Percentiles rank a stretch among this genome's conserved stretches.
These are phyloP conservation scores for Melanogaster broomeanus DNA, from an alignment of 768 basidiomycete species.

Conservation along the genomic window DNA sequence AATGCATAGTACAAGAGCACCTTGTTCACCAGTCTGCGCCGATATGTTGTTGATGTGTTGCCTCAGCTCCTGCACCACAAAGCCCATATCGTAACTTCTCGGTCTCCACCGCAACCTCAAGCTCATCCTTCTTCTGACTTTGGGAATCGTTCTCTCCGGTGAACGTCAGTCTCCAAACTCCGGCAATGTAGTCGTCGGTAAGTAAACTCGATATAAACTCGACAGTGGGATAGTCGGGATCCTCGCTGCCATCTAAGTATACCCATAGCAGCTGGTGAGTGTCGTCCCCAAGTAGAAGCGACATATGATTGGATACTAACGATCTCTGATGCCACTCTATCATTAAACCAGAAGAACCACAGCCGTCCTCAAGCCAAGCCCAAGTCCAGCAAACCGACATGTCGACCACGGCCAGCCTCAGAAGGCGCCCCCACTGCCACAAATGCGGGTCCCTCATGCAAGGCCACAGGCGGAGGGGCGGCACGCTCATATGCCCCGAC, in stretches of 20 bases:
- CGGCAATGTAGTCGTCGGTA: conserved; percentile 6
- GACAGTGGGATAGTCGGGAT: conserved; percentile 1
- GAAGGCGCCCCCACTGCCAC: conserved; percentile 37
- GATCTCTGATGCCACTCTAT: neutral
- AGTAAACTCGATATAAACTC: conserved; percentile 25
- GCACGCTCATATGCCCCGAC: conserved; percentile 30
- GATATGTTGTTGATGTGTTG: conserved; percentile 5
- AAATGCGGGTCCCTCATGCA: conserved; percentile 35
- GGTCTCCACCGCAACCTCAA: conserved; percentile 26
- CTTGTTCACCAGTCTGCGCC: conserved; percentile 19
- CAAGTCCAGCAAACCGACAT: conserved; percentile 12
- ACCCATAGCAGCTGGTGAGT: conserved; percentile 30
- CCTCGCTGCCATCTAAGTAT: conserved; percentile 25
- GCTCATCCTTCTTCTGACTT: conserved; percentile 13
- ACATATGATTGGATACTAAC: neutral
- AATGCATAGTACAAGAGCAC: conserved; percentile 21
- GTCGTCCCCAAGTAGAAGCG: conserved; percentile 1
- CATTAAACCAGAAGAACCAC: neutral
- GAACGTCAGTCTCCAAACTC: conserved; percentile 1
- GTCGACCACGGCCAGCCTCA: conserved; percentile 29
- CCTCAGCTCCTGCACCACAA: neutral
- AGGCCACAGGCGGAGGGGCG: conserved; percentile 33
- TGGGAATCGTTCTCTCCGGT: conserved; percentile 17
- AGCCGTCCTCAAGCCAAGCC: conserved; percentile 1
- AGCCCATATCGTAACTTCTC: neutral